These are phyloP conservation scores for Botrytis fragariae DNA, from an alignment of 2,329 filamentous ascomycete species.

Conservation along the genomic window DNA sequence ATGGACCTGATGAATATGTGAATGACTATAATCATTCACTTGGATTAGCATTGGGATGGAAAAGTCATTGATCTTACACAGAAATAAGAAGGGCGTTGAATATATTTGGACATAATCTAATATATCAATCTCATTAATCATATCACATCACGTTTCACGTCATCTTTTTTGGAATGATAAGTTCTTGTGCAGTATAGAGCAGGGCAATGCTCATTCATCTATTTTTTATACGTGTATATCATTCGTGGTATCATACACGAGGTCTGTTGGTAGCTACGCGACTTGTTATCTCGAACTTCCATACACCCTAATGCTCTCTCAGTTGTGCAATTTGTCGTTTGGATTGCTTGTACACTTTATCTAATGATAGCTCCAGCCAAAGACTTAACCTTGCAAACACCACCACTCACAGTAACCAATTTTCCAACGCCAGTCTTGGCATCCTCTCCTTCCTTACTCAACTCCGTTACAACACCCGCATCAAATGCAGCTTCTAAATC, in stretches of 20 bases:
- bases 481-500: conserved; percentile 83
- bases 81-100: background rate
- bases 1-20: background rate
- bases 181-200: background rate
- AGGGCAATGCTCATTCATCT: background rate
- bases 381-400: conserved; percentile 77
- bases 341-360: conserved; percentile 46
- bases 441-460: conserved; percentile 65
- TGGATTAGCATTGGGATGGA: background rate
- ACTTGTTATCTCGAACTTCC: background rate
- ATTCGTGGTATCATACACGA: background rate
- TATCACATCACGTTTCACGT: background rate
- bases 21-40: background rate
- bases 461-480: conserved; percentile 69
- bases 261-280: background rate
- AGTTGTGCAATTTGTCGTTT: background rate
- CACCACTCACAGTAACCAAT: conserved; percentile 74
- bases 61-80: background rate
- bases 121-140: background rate
- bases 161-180: background rate
- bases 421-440: conserved; percentile 49
- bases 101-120: background rate
- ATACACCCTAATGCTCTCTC: background rate
- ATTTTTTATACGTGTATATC: background rate
- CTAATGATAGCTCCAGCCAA: conserved; percentile 79